These are phyloP conservation scores for Globisporangium paroecandrum DNA, from an alignment of 352 stramenopile species.

Conservation along the genomic window DNA sequence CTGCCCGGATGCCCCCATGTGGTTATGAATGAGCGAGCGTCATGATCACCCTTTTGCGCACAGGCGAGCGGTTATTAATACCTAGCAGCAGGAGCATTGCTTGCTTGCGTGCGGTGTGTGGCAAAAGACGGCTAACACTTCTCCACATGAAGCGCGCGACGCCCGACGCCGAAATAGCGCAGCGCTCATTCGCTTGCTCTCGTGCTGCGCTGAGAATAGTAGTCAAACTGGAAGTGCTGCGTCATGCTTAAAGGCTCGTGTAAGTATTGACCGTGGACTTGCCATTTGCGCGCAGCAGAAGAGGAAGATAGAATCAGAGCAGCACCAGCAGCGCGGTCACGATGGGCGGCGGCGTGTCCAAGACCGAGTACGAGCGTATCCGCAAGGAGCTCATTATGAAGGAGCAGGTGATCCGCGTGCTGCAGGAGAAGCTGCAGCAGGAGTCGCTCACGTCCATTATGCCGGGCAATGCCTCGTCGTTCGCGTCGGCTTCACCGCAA, in stretches of 20 bases:
- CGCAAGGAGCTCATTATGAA: slow-evolving; percentile 65
- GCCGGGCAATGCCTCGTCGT: neutral
- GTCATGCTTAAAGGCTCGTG: neutral
- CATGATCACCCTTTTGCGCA: neutral
- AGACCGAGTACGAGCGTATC: slow-evolving; percentile 68
- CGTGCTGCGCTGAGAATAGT: neutral
- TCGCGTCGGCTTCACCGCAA: neutral
- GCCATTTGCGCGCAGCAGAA: neutral
- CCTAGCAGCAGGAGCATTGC: neutral
- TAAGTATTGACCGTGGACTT: neutral
- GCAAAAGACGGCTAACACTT: neutral
- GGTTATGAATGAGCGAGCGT: neutral
- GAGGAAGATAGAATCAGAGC: neutral
- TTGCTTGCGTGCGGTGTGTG: neutral
- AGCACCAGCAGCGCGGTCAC: neutral
- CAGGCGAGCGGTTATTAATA: neutral
- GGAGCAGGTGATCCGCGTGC: slow-evolving; percentile 60
- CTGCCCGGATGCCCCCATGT: neutral
- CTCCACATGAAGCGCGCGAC: neutral
- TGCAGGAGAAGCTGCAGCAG: slow-evolving; percentile 49
- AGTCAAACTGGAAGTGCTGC: neutral
- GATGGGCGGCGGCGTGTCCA: slow-evolving; percentile 75
- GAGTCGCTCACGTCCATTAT: neutral
- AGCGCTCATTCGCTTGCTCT: neutral
- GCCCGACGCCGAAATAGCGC: neutral